Conservation (phyloP, 805 yeast species). For the Metschnikowia similis region DNA sequence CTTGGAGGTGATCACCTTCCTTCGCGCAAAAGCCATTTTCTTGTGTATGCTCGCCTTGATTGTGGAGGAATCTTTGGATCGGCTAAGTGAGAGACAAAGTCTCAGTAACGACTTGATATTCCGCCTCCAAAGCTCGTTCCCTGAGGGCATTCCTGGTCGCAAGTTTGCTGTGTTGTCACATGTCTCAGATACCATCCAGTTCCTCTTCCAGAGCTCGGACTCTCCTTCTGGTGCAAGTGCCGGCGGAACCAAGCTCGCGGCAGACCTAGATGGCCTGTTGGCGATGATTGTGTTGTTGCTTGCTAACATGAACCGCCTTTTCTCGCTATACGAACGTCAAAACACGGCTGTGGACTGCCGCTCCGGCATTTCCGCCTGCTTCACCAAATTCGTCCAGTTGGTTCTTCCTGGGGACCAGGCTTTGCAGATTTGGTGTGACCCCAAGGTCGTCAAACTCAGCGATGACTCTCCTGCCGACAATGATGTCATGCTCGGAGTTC, state of each 20-base stretch:
- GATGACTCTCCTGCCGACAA: conserved; percentile 17
- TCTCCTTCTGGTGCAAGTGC: conserved; percentile 9
- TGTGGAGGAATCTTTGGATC: conserved; percentile 28
- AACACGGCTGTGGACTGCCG: conserved; percentile 15
- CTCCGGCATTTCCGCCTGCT: conserved; percentile 17
- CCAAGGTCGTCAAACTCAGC: conserved; percentile 21
- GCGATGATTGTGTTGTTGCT: conserved; percentile 10
- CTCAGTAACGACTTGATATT: not conserved
- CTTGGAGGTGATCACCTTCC: conserved; percentile 13
- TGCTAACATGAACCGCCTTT: conserved; percentile 21
- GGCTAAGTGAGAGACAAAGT: conserved; percentile 1
- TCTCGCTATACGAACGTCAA: conserved; percentile 17
- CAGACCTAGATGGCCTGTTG: conserved; percentile 11
- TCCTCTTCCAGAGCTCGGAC: conserved; percentile 6
- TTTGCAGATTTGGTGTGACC: conserved; percentile 34
- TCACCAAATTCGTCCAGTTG: conserved; percentile 19
- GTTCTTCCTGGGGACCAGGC: conserved; percentile 12
- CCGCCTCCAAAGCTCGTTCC: conserved; percentile 1
- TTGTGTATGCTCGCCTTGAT: conserved; percentile 29
- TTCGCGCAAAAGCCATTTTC: conserved; percentile 24
- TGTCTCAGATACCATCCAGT: conserved; percentile 1
- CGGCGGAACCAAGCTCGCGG: not conserved
- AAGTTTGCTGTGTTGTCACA: conserved; percentile 1
- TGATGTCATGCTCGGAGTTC: conserved; percentile 22
- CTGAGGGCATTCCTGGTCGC: conserved; percentile 2